Base-by-base conservation (phyloP, 2,329 filamentous ascomycete genomes). In the Fusarium marasasianum region DNA sequence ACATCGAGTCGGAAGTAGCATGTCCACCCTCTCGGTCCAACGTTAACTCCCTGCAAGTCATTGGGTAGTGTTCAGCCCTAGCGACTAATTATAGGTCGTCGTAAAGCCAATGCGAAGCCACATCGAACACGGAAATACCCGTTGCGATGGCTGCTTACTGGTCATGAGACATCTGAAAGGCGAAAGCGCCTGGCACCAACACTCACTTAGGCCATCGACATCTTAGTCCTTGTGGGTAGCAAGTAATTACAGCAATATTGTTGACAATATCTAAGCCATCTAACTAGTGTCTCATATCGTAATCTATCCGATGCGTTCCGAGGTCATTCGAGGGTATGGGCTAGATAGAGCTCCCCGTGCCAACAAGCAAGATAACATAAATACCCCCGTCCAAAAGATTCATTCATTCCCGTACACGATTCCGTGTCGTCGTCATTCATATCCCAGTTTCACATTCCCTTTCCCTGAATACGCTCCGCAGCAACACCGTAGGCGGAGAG, bases 401-500 rank as follows among this genome's bases (percentile, higher is more conserved):
- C 18, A n/a, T 15, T 56, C 24, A 31, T 5, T 43, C 47, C 29
- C 38, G 54, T 37, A 33, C 50, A 37, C 41, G 33, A 35, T 17
- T 37, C 13, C 24, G 20, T 40, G n/a, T 24, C 31, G 41, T 24
- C 18, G 11, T 41, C 22, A 20, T 31, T 48, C 51, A 22, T 22
- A 26, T 20, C n/a, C 20, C 20, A 11, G 4, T 20, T 40, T 79
- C 61, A 81, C n/a, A 81, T 73, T 4, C 79, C 81, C 22, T 71
- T 71, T 14, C 82, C 81, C 44, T 79, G 78, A 31, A 83, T 83
- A 1, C 82, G 75, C 60, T 80, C 72, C 3, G 74, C 78, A 8
- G 82, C 82, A 45, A 83, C 74, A 1, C 69, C 71, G n/a, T 81
- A 80, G 13, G 81, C 79, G 8, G 79, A 57, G 37, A 77, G 57